A percentile compares a stretch with the other conserved stretches of the same genome.
Evolutionary conservation across 2,329 filamentous ascomycete genomes (phyloP).

Genomic region (Scolecobasidium constrictum): DNA sequence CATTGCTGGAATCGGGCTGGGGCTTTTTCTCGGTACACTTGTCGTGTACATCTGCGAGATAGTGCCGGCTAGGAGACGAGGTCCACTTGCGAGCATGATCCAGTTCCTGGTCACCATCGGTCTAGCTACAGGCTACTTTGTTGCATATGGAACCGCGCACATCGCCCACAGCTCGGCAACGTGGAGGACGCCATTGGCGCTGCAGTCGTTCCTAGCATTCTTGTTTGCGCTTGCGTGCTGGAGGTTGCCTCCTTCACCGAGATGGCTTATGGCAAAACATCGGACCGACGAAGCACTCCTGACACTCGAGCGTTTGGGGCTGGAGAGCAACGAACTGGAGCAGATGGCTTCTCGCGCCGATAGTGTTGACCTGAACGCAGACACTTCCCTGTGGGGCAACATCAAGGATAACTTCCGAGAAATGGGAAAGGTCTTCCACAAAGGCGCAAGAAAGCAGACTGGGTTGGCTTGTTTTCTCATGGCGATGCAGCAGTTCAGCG

Average conservation of each 20-base stretch:
- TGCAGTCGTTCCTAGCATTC: slow-evolving; percentile 33
- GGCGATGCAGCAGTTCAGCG: slow-evolving; percentile 48
- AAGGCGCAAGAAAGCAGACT: slow-evolving; percentile 2
- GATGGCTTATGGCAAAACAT: slow-evolving; percentile 44
- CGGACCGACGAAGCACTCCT: slow-evolving; percentile 33
- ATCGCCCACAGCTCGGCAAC: slow-evolving; percentile 36
- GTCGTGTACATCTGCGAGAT: slow-evolving; percentile 53
- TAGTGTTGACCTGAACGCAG: slow-evolving; percentile 6
- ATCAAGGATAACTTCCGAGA: slow-evolving; percentile 5
- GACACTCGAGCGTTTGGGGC: slow-evolving; percentile 10
- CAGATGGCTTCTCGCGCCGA: slow-evolving; percentile 15
- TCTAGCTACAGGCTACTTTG: slow-evolving; percentile 46
- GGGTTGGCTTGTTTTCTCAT: slow-evolving; percentile 45
- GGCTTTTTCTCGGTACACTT: slow-evolving; percentile 45
- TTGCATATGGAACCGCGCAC: slow-evolving; percentile 43
- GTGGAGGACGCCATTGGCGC: slow-evolving; percentile 46
- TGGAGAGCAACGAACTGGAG: slow-evolving; percentile 33
- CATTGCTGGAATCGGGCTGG: slow-evolving; percentile 48
- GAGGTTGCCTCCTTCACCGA: slow-evolving; percentile 40
- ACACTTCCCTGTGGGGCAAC: slow-evolving; percentile 1
- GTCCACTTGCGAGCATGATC: slow-evolving; percentile 40
- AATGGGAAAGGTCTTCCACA: slow-evolving; percentile 2
- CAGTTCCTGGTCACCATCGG: slow-evolving; percentile 43
- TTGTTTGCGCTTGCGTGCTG: slow-evolving; percentile 30
- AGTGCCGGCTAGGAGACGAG: slow-evolving; percentile 39